These are phyloP conservation scores for Fusarium sp. DNA, from an alignment of 2,329 filamentous ascomycete species.

Conservation along the genomic window DNA sequence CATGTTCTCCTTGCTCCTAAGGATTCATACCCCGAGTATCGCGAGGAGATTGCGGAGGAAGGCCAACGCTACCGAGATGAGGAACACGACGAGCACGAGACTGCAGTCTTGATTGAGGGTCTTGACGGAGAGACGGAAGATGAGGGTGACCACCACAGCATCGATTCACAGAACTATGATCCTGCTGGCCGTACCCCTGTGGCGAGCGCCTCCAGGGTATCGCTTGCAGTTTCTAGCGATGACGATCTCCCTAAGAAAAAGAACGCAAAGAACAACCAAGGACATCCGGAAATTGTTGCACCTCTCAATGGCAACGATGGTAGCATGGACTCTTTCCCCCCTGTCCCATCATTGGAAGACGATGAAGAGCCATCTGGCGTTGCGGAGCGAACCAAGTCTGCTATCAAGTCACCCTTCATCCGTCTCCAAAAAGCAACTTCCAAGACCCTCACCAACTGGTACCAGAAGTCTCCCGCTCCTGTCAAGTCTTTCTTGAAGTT, in stretches of 20 bases:
- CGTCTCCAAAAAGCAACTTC: conserved; percentile 41
- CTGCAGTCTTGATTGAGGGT: conserved; percentile 57
- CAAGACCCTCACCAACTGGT: conserved; percentile 47
- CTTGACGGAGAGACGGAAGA: conserved; percentile 56
- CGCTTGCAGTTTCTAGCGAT: conserved; percentile 63
- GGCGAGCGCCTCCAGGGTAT: conserved; percentile 62
- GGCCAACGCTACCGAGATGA: conserved; percentile 69
- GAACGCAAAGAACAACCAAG: conserved; percentile 41
- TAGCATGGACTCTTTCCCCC: conserved; percentile 74
- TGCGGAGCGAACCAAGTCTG: conserved; percentile 53
- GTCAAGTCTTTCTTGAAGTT: conserved; percentile 54
- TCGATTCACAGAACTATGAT: conserved; percentile 63
- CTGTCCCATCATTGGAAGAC: conserved; percentile 61
- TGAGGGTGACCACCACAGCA: conserved; percentile 53
- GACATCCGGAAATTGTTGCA: conserved; percentile 44
- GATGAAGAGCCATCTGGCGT: conserved; percentile 56
- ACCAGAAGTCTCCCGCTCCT: conserved; percentile 57
- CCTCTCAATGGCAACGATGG: conserved; percentile 54
- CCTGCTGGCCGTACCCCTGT: conserved; percentile 69
- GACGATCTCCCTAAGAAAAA: conserved; percentile 57
- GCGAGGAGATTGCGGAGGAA: conserved; percentile 65
- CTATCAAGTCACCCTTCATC: conserved; percentile 48
- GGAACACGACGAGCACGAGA: conserved; percentile 58
- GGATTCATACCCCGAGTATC: conserved; percentile 76
- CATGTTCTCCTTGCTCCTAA: conserved; percentile 92